Evolutionary conservation across 148 eudicot genomes (phyloP).

Genomic region (Chenopodium formosanum): DNA sequence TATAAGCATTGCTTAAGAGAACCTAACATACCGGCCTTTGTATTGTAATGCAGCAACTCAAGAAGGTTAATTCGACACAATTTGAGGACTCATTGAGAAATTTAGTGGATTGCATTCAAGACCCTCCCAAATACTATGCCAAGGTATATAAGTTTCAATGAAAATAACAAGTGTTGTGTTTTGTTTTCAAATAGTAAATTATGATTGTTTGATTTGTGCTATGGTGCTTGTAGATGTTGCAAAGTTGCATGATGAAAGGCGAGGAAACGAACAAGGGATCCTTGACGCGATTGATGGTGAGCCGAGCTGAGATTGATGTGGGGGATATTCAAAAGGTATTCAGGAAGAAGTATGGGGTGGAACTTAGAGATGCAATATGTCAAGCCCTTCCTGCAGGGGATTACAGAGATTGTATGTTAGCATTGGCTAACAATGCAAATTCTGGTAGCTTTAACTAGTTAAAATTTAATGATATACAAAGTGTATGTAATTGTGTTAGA

Average conservation of each 20-base stretch:
- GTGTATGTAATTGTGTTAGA: neutral
- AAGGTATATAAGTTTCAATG: constrained; percentile 36
- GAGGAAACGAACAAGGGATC: constrained; percentile 26
- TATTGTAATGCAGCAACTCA: constrained; percentile 43
- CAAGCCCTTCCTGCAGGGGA: constrained; percentile 39
- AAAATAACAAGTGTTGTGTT: no score
- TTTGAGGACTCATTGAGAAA: constrained; percentile 55
- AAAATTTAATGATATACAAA: neutral
- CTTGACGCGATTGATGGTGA: constrained; percentile 53
- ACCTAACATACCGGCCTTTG: neutral
- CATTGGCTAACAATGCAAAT: constrained; percentile 27
- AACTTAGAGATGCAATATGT: constrained; percentile 38
- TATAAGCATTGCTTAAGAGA: neutral
- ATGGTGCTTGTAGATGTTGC: constrained; percentile 31
- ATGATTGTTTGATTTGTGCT: neutral
- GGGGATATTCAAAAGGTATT: constrained; percentile 50
- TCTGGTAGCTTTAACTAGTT: neutral
- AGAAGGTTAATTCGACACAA: constrained; percentile 42
- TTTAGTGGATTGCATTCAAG: constrained; percentile 51
- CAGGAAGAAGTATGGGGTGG: constrained; percentile 32
- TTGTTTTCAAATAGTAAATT: neutral
- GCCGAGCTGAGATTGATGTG: constrained; percentile 65
- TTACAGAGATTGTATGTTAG: constrained; percentile 33
- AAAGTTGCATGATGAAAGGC: constrained; percentile 26
- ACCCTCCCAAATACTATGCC: constrained; percentile 62